phyloP scores from a whole-genome alignment of 2,329 filamentous ascomycete genomes.

The Pestalotiopsis sp. region DNA sequence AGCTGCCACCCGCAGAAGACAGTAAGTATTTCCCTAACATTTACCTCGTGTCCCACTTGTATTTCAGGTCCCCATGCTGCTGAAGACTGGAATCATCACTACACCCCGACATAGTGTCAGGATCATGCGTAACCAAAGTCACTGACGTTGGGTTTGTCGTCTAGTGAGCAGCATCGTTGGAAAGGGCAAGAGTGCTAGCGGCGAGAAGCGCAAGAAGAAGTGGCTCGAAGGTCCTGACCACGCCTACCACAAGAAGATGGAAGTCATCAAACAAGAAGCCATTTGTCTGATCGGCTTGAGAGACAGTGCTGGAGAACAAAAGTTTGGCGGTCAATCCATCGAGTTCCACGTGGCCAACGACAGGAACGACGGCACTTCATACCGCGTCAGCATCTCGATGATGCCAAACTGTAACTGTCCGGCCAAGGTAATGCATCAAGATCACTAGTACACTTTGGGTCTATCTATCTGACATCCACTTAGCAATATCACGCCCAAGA shows the following conservation, averaged over 20 bases:
- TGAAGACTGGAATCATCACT: not conserved
- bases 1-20: not conserved
- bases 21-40: not conserved
- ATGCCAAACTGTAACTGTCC: not conserved
- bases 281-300: not conserved
- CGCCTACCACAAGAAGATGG: not conserved
- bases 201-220: slow-evolving; percentile 2
- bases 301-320: not conserved
- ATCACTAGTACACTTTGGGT: not conserved
- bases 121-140: too few species aligned
- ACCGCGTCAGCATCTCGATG: not conserved
- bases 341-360: not conserved
- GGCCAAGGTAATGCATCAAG: not conserved
- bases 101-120: not conserved
- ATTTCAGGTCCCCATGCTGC: not conserved
- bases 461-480: not conserved
- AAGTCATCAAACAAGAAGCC: not conserved
- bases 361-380: not conserved
- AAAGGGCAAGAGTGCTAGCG: not conserved
- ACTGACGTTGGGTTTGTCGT: not conserved
- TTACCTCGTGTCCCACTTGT: not conserved
- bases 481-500: not conserved
- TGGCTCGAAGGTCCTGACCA: not conserved
- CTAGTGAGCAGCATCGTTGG: not conserved
- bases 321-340: not conserved